Evolutionary conservation across 306 rosid species (phyloP).

Genomic region (Alnus rubra): DNA sequence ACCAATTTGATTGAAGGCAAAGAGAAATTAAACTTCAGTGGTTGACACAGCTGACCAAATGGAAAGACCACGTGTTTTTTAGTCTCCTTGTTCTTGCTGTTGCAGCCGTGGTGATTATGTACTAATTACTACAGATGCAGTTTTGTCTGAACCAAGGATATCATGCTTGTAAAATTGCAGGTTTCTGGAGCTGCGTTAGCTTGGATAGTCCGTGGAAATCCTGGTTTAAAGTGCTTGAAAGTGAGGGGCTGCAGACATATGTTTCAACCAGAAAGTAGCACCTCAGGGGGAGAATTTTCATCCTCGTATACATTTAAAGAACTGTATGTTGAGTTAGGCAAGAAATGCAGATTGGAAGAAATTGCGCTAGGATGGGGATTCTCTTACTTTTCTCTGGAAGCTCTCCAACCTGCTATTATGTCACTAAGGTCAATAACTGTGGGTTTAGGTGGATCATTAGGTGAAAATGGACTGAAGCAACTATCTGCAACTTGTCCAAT

Average conservation of each 20-base stretch:
- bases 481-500: constrained; percentile 57
- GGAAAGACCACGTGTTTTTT: constrained; percentile 1
- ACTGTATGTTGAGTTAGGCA: constrained; percentile 46
- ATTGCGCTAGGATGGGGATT: constrained; percentile 81
- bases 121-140: constrained; percentile 1
- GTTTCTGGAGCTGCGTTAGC: constrained; percentile 67
- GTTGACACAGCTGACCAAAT: constrained; percentile 14
- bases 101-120: constrained; percentile 17
- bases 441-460: constrained; percentile 68
- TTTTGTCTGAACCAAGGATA: constrained; percentile 20
- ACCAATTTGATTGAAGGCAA: constrained; percentile 17
- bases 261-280: constrained; percentile 33
- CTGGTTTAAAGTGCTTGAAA: constrained; percentile 57
- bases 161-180: constrained; percentile 39
- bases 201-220: constrained; percentile 46
- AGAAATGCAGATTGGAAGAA: constrained; percentile 60
- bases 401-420: constrained; percentile 59
- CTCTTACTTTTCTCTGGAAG: constrained; percentile 58
- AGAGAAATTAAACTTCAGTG: constrained; percentile 14
- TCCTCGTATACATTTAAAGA: constrained; percentile 36
- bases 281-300: constrained; percentile 35
- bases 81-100: constrained; percentile 9
- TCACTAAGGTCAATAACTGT: constrained; percentile 53
- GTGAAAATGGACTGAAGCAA: constrained; percentile 58
- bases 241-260: constrained; percentile 64